Base-by-base conservation (phyloP, 1,284 basidiomycete genomes). In the Erythrobasidium hasegawianum region DNA sequence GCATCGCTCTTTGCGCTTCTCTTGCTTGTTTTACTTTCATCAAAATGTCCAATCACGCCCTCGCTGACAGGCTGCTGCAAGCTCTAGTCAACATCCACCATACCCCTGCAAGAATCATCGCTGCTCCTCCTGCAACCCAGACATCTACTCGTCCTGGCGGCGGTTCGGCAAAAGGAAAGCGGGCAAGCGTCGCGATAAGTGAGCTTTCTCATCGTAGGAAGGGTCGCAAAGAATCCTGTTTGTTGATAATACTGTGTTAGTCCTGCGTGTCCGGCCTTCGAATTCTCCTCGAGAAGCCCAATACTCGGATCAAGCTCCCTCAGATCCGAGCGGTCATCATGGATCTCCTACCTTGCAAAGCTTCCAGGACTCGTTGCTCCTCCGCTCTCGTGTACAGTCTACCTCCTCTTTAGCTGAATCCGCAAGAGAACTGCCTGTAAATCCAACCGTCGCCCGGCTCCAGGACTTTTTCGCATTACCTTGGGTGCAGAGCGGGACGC, bases 401-500 rank as follows among this genome's bases (percentile, higher is more conserved):
- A 55, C 66, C 1, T 13, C 58, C 16, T 57, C 52, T 43, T 59
- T 47, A 50, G 39, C 58, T 29, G 53, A 61, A 20, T 52, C 61
- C 26, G 45, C 50, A 16, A 57, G 59, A 27, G 43, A 27, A 11
- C 39, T 16, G 14, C 57, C 59, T 11, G 53, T 47, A 22, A 56
- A 50, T 13, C 59, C 59, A 26, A 62, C 49, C 18, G 40, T 56
- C 16, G 45, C 59, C 4, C 64, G 59, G n/a, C 45, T 56, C 27
- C 58, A 81, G 26, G 83, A 89, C 49, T 90, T 92, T 76, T 90
- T 91, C 75, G 80, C 84, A 33, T 82, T 83, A 33, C 87, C 88
- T 71, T 96, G 92, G 92, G 91, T 95, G 20, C 89, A 86, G 65
- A 85, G 86, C 0, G 82, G 82, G n/a, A 86, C 89, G 3, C 85